Evolutionary conservation across 2,329 filamentous ascomycete species (phyloP), one percentile per base, ranked within the genome.

Genomic region (Rhynchosporium graminicola): DNA sequence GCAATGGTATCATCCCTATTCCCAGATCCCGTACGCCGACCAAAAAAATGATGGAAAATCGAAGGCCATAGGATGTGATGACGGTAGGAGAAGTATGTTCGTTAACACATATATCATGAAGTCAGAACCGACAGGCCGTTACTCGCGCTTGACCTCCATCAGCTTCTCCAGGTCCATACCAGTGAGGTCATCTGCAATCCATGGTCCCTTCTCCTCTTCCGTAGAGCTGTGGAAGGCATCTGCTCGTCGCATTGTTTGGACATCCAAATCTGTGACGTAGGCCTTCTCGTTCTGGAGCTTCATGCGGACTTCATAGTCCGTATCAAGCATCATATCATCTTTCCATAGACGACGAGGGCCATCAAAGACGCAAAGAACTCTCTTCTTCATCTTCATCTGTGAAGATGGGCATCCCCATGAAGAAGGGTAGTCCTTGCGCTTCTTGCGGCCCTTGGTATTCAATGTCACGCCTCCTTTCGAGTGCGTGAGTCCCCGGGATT

Each of bases 371-470:
- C 92, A 92, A 72, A 98, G 82, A 60, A 97, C 92, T 33, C 95
- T 90, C 85, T 97, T 97, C 86, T 96, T 97, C 86, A 96, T 96
- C 74, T 90, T 96, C 91, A 98, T 97, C 80, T 95, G 92, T 72
- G 91, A 90, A 72, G 90, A 88, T 66, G 93, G 86, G 71, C 93
- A 95, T 58, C 95, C 94, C 95, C 95, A 99, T 1, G 90, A 93
- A 0, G 90, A 87, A 12, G 95, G 95, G 75, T 97, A 98, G 76
- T 96, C 91, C 76, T 92, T 93, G 68, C 92, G 87, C 81, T 92
- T 94, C 82, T 96, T 96, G 77, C 92, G 90, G 61, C 91, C 87
- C 71, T 80, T 78, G 76, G 83, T 84, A 69, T 77, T 73, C 28
- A 85, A 73, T 1, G 81, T 82, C 45, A 88, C 89, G 67, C 88